phyloP scores from a whole-genome alignment of 768 basidiomycete genomes.

The Boletus tylopilopsis region DNA sequence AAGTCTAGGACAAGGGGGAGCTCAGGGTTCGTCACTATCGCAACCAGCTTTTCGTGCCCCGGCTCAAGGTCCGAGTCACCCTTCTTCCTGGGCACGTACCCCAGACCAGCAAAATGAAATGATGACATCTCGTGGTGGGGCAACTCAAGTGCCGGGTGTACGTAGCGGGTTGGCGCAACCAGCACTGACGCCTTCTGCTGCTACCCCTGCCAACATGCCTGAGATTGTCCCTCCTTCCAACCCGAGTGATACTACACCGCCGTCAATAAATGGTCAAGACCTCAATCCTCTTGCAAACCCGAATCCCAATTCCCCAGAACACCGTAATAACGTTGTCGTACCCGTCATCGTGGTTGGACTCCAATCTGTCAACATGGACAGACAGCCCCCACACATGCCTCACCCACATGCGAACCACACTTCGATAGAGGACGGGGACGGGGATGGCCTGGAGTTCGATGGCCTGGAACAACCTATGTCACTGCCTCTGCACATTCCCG shows the following conservation, averaged over 20 bases:
- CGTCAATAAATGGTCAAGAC: conserved; percentile 13
- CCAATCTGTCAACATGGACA: conserved; percentile 62
- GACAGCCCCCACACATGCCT: conserved; percentile 26
- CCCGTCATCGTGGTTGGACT: conserved; percentile 83
- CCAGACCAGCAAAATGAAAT: conserved; percentile 21
- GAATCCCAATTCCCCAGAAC: conserved; percentile 19
- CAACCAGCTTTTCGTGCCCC: conserved; percentile 20
- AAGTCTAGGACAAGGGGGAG: conserved; percentile 16
- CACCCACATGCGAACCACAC: conserved; percentile 12
- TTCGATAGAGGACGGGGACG: conserved; percentile 23
- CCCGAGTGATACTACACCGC: conserved; percentile 4
- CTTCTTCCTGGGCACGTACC: conserved; percentile 16
- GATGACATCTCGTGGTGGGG: conserved; percentile 12
- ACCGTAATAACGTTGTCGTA: conserved; percentile 51
- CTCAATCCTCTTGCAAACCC: conserved; percentile 14
- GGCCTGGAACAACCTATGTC: conserved; percentile 23
- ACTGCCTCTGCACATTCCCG: conserved; percentile 26
- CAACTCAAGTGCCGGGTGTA: conserved; percentile 11
- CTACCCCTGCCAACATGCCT: conserved; percentile 16
- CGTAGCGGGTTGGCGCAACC: conserved; percentile 17
- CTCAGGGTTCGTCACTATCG: conserved; percentile 21
- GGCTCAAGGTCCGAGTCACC: conserved; percentile 20
- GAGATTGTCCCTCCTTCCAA: conserved; percentile 11
- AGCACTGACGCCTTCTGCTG: conserved; percentile 4
- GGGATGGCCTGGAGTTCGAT: conserved; percentile 27